These are phyloP conservation scores for Apophysomyces elegans DNA, from an alignment of 371 early-diverging fungal genomes.

Conservation along the genomic window DNA sequence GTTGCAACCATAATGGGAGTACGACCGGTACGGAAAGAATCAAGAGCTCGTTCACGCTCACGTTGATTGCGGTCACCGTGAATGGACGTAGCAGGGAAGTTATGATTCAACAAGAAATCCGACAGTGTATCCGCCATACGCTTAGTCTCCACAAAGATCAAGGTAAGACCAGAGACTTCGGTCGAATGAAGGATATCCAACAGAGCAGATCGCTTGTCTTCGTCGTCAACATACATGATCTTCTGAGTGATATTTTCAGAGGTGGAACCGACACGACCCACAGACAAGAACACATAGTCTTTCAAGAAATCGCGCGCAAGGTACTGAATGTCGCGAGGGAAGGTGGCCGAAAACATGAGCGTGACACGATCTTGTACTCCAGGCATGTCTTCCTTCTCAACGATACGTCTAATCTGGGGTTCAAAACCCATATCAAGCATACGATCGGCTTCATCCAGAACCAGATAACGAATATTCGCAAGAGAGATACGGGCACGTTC, in stretches of 20 bases:
- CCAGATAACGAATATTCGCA: constrained; percentile 82
- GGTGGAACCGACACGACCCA: constrained; percentile 61
- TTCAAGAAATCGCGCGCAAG: constrained; percentile 92
- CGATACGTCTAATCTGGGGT: constrained; percentile 90
- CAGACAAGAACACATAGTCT: constrained; percentile 47
- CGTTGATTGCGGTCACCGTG: constrained; percentile 80
- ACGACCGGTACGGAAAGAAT: constrained; percentile 75
- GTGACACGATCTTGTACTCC: constrained; percentile 89
- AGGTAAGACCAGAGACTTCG: constrained; percentile 60
- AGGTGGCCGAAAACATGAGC: constrained; percentile 98
- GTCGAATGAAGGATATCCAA: constrained; percentile 35
- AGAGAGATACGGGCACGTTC: constrained; percentile 79
- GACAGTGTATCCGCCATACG: constrained; percentile 68
- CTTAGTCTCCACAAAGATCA: constrained; percentile 90
- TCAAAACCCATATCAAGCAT: constrained; percentile 99
- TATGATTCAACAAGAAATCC: constrained; percentile 32
- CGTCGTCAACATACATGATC: constrained; percentile 77
- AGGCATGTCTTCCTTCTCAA: constrained; percentile 75
- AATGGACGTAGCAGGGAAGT: constrained; percentile 74
- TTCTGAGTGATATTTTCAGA: constrained; percentile 57
- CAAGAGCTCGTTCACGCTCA: constrained; percentile 81
- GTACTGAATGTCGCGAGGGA: constrained; percentile 91
- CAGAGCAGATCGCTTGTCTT: constrained; percentile 53
- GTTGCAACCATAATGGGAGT: constrained; percentile 90
- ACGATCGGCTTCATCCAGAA: constrained; percentile 97